phyloP scores from a whole-genome alignment of 805 yeast genomes.

The Ogataea pignaliae region DNA sequence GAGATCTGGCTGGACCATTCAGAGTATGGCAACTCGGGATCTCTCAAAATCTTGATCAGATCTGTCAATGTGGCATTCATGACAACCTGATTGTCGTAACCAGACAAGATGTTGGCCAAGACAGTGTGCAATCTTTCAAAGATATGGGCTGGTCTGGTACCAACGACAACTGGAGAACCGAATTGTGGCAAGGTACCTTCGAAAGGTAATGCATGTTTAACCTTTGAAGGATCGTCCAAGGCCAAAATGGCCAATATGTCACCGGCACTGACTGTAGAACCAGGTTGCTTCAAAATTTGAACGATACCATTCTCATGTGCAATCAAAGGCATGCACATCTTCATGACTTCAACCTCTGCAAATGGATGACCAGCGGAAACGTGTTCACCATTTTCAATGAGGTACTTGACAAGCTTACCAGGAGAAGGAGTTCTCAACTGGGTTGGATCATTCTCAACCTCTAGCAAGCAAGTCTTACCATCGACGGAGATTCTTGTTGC shows the following conservation, averaged over 20 bases:
- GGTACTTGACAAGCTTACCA: conserved; percentile 90
- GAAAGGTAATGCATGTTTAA: conserved; percentile 91
- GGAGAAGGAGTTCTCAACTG: conserved; percentile 98
- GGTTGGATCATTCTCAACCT: conserved; percentile 96
- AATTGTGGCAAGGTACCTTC: conserved; percentile 90
- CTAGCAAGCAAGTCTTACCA: conserved; percentile 89
- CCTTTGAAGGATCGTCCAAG: conserved; percentile 94
- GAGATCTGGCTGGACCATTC: conserved; percentile 86
- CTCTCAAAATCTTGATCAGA: conserved; percentile 67
- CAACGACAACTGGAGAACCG: conserved; percentile 79
- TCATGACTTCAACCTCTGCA: conserved; percentile 99
- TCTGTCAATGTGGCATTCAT: conserved; percentile 78
- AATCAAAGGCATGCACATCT: conserved; percentile 97
- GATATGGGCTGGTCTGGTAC: conserved; percentile 78
- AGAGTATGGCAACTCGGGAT: conserved; percentile 83
- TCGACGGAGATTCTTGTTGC: conserved; percentile 95
- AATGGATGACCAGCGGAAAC: conserved; percentile 86
- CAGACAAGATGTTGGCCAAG: conserved; percentile 75
- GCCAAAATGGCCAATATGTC: conserved; percentile 94
- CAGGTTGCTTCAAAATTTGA: conserved; percentile 94
- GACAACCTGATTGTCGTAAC: conserved; percentile 93
- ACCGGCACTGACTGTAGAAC: conserved; percentile 95
- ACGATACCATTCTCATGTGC: conserved; percentile 92
- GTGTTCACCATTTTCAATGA: conserved; percentile 95
- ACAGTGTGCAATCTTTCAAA: conserved; percentile 56